These are phyloP conservation scores for Rubia yunnanensis DNA, from an alignment of 257 asterid genomes.

Conservation along the genomic window DNA sequence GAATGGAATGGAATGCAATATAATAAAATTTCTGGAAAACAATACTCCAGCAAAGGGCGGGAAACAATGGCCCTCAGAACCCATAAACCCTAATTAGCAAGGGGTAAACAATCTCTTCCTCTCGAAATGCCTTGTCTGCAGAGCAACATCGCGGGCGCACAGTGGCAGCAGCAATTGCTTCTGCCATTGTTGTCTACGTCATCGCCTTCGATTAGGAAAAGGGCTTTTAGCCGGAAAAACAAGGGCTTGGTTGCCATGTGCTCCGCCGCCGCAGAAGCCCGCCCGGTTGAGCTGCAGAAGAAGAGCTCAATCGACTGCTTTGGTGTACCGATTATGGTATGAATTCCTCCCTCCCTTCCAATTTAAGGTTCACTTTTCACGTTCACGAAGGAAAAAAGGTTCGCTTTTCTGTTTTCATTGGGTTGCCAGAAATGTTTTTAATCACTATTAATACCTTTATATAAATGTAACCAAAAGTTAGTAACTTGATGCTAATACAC, in stretches of 20 bases:
- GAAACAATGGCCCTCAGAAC: not conserved
- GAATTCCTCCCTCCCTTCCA: not conserved
- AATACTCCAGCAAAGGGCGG: not conserved
- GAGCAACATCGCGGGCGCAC: slow-evolving; percentile 5
- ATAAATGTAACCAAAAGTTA: too few species aligned
- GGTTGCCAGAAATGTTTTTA: too few species aligned
- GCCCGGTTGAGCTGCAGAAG: slow-evolving; percentile 14
- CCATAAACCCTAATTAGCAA: not conserved
- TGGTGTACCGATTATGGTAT: slow-evolving; percentile 47
- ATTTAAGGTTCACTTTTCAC: too few species aligned
- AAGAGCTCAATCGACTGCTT: slow-evolving; percentile 10
- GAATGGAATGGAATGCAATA: too few species aligned
- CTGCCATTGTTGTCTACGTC: not conserved
- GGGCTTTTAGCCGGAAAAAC: slow-evolving; percentile 11
- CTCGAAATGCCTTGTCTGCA: not conserved
- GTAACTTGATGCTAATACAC: too few species aligned
- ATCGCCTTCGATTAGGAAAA: not conserved
- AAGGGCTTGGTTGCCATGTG: slow-evolving; percentile 25
- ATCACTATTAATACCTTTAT: too few species aligned
- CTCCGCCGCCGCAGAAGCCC: slow-evolving; percentile 11
- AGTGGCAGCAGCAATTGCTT: slow-evolving; percentile 15
- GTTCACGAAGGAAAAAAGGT: too few species aligned
- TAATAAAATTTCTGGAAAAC: not conserved
- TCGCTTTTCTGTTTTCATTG: not conserved
- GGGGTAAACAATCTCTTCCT: not conserved